Evolutionary conservation across 2,329 filamentous ascomycete species (phyloP).

Genomic region (Fusarium ambrosium): DNA sequence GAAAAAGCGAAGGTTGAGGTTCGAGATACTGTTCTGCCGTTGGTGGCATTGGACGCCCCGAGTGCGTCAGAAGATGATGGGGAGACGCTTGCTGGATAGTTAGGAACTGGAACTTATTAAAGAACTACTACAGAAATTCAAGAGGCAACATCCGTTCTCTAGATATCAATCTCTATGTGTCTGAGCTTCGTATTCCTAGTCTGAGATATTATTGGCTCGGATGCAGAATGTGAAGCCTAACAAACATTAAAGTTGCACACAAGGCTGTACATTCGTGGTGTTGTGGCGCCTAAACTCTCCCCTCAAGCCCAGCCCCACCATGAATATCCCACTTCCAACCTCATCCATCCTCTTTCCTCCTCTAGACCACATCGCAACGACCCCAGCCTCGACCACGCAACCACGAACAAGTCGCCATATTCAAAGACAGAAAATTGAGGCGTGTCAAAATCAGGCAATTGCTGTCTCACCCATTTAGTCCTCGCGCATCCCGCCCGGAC

Average conservation of each 20-base stretch:
- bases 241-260: neutral
- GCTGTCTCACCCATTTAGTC: neutral
- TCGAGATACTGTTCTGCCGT: slow-evolving; percentile 9
- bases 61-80: neutral
- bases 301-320: slow-evolving; percentile 31
- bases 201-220: neutral
- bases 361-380: slow-evolving; percentile 23
- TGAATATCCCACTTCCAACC: slow-evolving; percentile 38
- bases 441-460: neutral
- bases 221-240: neutral
- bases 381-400: neutral
- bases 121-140: neutral
- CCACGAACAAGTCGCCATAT: neutral
- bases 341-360: slow-evolving; percentile 30
- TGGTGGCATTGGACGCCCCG: slow-evolving; percentile 6
- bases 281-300: slow-evolving; percentile 32
- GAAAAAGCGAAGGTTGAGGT: slow-evolving; percentile 30
- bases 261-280: neutral
- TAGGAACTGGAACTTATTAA: neutral
- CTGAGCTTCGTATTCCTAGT: neutral
- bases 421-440: neutral
- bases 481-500: neutral
- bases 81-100: neutral
- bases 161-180: neutral
- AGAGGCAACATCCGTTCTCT: neutral